These are phyloP conservation scores for Ilex paraguariensis DNA, from an alignment of 305 asterid species.

Conservation along the genomic window DNA sequence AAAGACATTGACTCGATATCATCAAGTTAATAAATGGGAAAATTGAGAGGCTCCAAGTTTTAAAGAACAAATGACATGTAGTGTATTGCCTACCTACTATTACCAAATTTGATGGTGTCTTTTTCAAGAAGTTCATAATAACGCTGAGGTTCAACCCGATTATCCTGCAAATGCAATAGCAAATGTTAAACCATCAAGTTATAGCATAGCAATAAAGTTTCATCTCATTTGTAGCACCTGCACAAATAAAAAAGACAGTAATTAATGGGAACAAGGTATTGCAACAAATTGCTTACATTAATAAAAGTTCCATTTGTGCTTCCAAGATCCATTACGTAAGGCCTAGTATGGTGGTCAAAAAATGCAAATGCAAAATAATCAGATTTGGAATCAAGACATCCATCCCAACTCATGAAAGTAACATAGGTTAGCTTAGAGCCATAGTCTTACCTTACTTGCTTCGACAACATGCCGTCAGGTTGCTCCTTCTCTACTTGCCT, in stretches of 20 bases:
- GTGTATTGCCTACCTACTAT: slow-evolving; percentile 65
- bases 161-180: slow-evolving; percentile 2
- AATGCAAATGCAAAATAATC: slow-evolving; percentile 3
- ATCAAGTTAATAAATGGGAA: too few species aligned
- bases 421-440: slow-evolving; percentile 6
- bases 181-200: neutral
- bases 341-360: slow-evolving; percentile 34
- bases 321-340: slow-evolving; percentile 95
- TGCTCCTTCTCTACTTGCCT: slow-evolving; percentile 77
- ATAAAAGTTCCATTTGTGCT: slow-evolving; percentile 91
- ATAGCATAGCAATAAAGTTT: neutral
- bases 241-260: neutral
- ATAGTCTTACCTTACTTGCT: slow-evolving; percentile 42
- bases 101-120: slow-evolving; percentile 92
- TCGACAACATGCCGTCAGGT: slow-evolving; percentile 61
- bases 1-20: too few species aligned
- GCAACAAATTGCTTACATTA: slow-evolving; percentile 47
- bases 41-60: neutral
- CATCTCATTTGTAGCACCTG: neutral
- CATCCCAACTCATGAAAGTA: slow-evolving; percentile 6
- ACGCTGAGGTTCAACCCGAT: slow-evolving; percentile 3
- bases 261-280: too few species aligned
- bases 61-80: neutral
- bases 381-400: slow-evolving; percentile 1
- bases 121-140: slow-evolving; percentile 34